These are phyloP conservation scores for Epichloe amarillans DNA, from an alignment of 2,329 filamentous ascomycete species.

Conservation along the genomic window DNA sequence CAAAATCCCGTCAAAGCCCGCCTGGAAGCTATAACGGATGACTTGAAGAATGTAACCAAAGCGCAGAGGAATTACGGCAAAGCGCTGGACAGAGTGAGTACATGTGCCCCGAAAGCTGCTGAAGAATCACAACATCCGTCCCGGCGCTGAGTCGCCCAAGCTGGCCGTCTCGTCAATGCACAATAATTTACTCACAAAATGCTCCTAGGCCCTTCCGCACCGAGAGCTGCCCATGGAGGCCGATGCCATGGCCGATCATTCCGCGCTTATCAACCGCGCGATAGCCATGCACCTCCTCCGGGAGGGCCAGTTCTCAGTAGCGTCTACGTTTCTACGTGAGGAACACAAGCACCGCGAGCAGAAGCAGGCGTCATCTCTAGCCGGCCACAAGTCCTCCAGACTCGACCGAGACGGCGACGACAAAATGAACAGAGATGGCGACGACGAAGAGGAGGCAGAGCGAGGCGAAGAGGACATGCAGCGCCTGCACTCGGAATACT, in stretches of 20 bases:
- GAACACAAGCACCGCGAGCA: slow-evolving; percentile 27
- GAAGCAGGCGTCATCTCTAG: slow-evolving; percentile 8
- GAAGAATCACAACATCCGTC: background rate
- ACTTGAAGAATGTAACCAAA: slow-evolving; percentile 71
- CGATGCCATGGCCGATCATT: slow-evolving; percentile 64
- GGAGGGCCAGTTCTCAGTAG: slow-evolving; percentile 85
- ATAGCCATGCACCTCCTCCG: slow-evolving; percentile 94
- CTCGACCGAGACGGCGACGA: slow-evolving; percentile 21
- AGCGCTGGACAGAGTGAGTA: slow-evolving; percentile 61
- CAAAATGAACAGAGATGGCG: slow-evolving; percentile 17
- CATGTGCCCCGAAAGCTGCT: background rate
- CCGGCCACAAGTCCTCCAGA: slow-evolving; percentile 7
- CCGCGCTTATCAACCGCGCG: slow-evolving; percentile 73
- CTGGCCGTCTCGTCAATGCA: background rate
- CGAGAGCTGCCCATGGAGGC: slow-evolving; percentile 64
- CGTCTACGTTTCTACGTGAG: slow-evolving; percentile 73
- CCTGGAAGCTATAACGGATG: slow-evolving; percentile 67
- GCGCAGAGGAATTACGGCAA: slow-evolving; percentile 76
- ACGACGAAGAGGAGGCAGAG: slow-evolving; percentile 8
- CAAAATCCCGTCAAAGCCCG: slow-evolving; percentile 74
- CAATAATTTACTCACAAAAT: background rate
- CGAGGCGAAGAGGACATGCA: slow-evolving; percentile 13
- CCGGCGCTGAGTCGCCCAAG: background rate
- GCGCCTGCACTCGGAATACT: slow-evolving; percentile 27
- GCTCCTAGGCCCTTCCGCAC: slow-evolving; percentile 23